Percentiles rank a stretch among this genome's conserved stretches.
Conservation (phyloP, 2,329 filamentous ascomycete species). For the Cytospora schulzeri region DNA sequence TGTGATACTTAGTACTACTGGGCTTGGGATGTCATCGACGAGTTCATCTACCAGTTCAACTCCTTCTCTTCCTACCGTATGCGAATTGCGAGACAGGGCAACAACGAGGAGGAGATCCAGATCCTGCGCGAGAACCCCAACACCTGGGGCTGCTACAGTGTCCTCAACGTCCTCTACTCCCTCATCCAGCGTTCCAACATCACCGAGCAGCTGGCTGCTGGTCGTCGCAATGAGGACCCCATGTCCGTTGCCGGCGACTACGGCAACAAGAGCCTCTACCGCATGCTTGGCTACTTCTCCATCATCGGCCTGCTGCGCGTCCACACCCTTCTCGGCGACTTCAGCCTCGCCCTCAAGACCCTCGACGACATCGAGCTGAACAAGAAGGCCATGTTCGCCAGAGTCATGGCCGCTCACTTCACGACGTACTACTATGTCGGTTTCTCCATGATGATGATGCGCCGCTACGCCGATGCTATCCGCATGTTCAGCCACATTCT, state of each 20-base stretch:
- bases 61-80: slow-evolving; percentile 97
- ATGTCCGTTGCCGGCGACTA: slow-evolving; percentile 90
- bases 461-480: slow-evolving; percentile 97
- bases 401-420: slow-evolving; percentile 99
- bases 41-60: slow-evolving; percentile 99
- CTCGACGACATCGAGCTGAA: slow-evolving; percentile 99
- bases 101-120: slow-evolving; percentile 90
- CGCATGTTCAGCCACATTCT: slow-evolving; percentile 99
- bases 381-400: slow-evolving; percentile 99
- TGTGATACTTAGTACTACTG: slow-evolving; percentile 79
- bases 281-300: slow-evolving; percentile 99
- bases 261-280: slow-evolving; percentile 89
- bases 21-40: slow-evolving; percentile 99
- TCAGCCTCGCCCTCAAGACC: slow-evolving; percentile 96
- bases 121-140: slow-evolving; percentile 95
- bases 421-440: slow-evolving; percentile 99
- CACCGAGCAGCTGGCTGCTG: slow-evolving; percentile 92
- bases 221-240: slow-evolving; percentile 91
- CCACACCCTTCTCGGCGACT: slow-evolving; percentile 95
- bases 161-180: slow-evolving; percentile 98
- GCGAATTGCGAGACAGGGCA: slow-evolving; percentile 77
- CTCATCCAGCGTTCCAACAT: slow-evolving; percentile 98
- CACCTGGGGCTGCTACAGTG: slow-evolving; percentile 99
- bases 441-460: slow-evolving; percentile 99
- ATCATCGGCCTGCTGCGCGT: slow-evolving; percentile 96